phyloP scores from a whole-genome alignment of 208 protist genomes.

The Wallacemonas rigidus region DNA sequence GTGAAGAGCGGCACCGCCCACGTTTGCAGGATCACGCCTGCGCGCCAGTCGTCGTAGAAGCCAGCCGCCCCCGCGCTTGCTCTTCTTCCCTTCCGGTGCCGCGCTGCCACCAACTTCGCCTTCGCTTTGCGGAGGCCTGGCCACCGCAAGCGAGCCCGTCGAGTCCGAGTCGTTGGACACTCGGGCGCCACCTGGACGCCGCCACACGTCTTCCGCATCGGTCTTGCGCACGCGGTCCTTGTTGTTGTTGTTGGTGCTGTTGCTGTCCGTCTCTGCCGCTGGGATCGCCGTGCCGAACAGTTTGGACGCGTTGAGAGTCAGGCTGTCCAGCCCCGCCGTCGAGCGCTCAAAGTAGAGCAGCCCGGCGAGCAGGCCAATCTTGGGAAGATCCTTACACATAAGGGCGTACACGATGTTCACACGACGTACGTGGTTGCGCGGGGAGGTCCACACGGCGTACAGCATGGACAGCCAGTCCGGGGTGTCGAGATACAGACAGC shows the following conservation, averaged over 20 bases:
- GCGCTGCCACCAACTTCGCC: background rate
- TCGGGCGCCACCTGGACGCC: background rate
- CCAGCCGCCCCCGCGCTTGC: constrained; percentile 9
- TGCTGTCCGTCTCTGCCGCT: background rate
- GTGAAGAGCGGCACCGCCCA: background rate
- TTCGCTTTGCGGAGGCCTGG: too few relatives aligned
- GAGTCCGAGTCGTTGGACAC: background rate
- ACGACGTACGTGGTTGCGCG: constrained; percentile 36
- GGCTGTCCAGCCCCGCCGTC: constrained; percentile 28
- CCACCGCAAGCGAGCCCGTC: background rate
- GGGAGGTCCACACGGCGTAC: constrained; percentile 53
- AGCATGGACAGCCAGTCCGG: constrained; percentile 73
- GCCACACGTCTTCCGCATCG: too few relatives aligned
- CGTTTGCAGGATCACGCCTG: background rate
- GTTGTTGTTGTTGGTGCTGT: background rate
- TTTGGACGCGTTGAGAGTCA: constrained; percentile 43
- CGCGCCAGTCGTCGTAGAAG: background rate
- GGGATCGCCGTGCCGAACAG: constrained; percentile 30
- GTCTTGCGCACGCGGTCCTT: too few relatives aligned
- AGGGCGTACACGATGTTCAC: constrained; percentile 48
- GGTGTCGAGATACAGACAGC: constrained; percentile 43
- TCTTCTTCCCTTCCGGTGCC: background rate
- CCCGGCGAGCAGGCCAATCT: constrained; percentile 60
- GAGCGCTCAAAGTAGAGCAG: constrained; percentile 56
- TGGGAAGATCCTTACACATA: constrained; percentile 53